Evolutionary conservation across 2,329 filamentous ascomycete species (phyloP).

Genomic region (Stachybotrys chartarum): DNA sequence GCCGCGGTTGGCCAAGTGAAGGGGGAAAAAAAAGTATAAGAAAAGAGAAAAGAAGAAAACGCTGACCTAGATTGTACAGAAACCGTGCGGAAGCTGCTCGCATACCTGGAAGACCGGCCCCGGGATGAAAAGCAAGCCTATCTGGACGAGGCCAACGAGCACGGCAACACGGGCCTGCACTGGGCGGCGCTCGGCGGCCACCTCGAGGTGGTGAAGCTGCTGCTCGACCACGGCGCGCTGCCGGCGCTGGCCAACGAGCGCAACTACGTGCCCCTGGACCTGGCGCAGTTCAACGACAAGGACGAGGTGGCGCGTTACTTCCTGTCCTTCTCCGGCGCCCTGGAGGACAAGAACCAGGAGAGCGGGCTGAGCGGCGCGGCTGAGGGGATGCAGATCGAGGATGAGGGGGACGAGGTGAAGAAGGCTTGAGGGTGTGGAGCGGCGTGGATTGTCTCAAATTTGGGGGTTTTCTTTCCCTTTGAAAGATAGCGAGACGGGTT

Average conservation of each 20-base stretch:
- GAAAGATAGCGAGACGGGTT: too few relatives aligned
- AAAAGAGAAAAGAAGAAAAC: too few relatives aligned
- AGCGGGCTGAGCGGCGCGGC: conserved; percentile 33
- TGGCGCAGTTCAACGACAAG: conserved; percentile 66
- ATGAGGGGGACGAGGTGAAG: conserved; percentile 19
- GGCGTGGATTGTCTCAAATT: background rate
- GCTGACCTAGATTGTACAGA: conserved; percentile 20
- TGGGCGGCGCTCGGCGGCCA: conserved; percentile 92
- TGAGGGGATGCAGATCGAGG: conserved; percentile 30
- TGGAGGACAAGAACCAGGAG: conserved; percentile 41
- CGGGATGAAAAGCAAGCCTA: conserved; percentile 41
- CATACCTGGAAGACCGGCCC: conserved; percentile 31
- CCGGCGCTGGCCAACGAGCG: conserved; percentile 73
- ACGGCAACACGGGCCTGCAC: conserved; percentile 86
- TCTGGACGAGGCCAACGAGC: conserved; percentile 65
- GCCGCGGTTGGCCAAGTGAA: too few relatives aligned
- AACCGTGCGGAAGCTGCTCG: conserved; percentile 35
- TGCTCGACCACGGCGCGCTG: conserved; percentile 71
- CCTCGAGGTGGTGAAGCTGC: conserved; percentile 66
- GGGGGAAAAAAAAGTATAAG: too few relatives aligned
- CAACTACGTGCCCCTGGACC: conserved; percentile 72
- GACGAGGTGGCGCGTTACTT: conserved; percentile 57
- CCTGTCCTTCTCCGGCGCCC: conserved; percentile 36
- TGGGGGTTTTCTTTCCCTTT: too few relatives aligned
- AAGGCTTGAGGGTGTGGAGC: conserved; percentile 4